These are phyloP conservation scores for Whalleya microplaca DNA, from an alignment of 2,329 filamentous ascomycete species.

Conservation along the genomic window DNA sequence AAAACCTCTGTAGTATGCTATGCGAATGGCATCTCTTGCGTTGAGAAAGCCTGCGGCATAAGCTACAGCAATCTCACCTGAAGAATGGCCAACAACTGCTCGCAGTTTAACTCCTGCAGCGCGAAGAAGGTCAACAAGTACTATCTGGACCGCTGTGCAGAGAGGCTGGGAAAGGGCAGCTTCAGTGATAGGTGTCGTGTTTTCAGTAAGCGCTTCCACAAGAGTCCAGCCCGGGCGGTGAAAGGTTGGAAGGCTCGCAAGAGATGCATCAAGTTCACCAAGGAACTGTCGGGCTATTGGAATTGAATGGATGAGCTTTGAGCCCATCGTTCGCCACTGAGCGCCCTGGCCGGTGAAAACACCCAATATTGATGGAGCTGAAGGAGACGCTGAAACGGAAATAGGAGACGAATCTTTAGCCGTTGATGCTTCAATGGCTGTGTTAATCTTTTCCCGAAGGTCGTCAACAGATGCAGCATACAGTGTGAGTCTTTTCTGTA, in stretches of 20 bases:
- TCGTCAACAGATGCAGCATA: too few relatives aligned
- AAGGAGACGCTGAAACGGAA: too few relatives aligned
- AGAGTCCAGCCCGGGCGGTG: conserved; percentile 2
- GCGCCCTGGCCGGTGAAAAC: conserved; percentile 30
- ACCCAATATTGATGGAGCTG: not conserved
- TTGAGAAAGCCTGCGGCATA: conserved; percentile 44
- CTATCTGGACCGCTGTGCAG: conserved; percentile 30
- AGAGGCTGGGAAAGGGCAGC: conserved; percentile 36
- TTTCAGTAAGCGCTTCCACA: conserved; percentile 20
- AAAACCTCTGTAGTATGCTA: too few relatives aligned
- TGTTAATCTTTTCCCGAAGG: too few relatives aligned
- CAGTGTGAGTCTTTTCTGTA: too few relatives aligned
- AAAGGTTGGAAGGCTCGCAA: too few relatives aligned
- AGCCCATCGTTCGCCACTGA: conserved; percentile 31
- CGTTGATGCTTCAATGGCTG: too few relatives aligned
- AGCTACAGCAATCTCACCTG: conserved; percentile 49
- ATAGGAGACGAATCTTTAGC: too few relatives aligned
- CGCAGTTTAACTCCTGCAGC: conserved; percentile 12
- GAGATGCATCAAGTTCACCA: not conserved
- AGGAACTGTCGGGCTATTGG: not conserved
- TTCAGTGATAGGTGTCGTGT: conserved; percentile 21
- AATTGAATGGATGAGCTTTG: conserved; percentile 13
- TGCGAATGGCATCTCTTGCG: conserved; percentile 42
- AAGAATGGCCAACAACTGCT: conserved; percentile 34
- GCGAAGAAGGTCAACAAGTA: conserved; percentile 20